Percentiles rank a stretch among this genome's conserved stretches.
phyloP scores from a whole-genome alignment of 2,329 filamentous ascomycete species.

The Scedosporium boydii region DNA sequence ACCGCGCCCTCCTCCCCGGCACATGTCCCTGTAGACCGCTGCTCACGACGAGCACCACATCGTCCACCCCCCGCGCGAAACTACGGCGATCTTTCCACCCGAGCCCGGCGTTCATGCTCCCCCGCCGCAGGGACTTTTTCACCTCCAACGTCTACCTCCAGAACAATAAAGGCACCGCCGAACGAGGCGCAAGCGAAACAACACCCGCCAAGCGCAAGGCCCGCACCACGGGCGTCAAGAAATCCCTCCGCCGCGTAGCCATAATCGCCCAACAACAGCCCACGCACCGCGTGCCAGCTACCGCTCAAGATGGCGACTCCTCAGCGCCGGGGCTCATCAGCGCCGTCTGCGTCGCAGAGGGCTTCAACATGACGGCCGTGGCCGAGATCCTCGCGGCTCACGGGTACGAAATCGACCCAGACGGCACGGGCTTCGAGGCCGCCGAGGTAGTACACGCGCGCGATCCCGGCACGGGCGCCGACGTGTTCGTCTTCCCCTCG shows the following conservation, averaged over 20 bases:
- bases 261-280: conserved; percentile 66
- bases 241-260: conserved; percentile 74
- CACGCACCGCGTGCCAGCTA: conserved; percentile 7
- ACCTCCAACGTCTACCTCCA: conserved; percentile 47
- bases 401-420: conserved; percentile 53
- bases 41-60: not conserved
- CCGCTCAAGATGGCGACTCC: conserved; percentile 16
- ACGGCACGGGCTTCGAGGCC: conserved; percentile 49
- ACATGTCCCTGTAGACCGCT: not conserved
- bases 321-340: conserved; percentile 30
- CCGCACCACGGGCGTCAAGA: conserved; percentile 44
- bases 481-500: conserved; percentile 93
- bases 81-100: conserved; percentile 33
- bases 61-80: not conserved
- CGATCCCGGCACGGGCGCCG: conserved; percentile 60
- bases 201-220: conserved; percentile 29
- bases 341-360: conserved; percentile 53
- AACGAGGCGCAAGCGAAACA: conserved; percentile 1
- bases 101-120: conserved; percentile 30
- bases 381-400: conserved; percentile 47
- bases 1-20: not conserved
- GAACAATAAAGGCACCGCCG: conserved; percentile 21
- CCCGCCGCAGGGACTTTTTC: conserved; percentile 54
- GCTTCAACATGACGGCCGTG: conserved; percentile 54
- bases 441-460: conserved; percentile 55